phyloP scores from a whole-genome alignment of 345 rosid genomes.

The Populus nigra region DNA sequence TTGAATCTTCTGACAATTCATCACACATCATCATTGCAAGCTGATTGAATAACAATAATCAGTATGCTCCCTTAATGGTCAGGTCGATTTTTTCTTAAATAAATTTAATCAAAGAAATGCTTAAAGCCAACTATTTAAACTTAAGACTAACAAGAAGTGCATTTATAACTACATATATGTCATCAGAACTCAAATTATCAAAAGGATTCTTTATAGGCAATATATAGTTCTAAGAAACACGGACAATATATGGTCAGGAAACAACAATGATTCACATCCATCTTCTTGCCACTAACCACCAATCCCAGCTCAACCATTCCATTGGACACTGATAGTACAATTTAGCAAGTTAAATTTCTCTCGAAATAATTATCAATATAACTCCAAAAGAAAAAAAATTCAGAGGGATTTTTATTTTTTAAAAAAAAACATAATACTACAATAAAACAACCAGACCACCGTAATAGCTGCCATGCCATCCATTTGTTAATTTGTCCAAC shows the following conservation, averaged over 20 bases:
- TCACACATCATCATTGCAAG: constrained; percentile 96
- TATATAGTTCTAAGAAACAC: not conserved
- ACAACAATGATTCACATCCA: not conserved
- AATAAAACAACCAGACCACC: not conserved
- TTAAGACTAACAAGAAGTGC: not conserved
- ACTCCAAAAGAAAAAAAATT: not conserved
- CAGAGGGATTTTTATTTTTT: not conserved
- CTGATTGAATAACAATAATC: constrained; percentile 64
- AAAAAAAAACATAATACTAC: not conserved
- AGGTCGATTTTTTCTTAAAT: constrained; percentile 18
- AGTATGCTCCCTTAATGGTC: constrained; percentile 33
- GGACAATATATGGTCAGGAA: not conserved
- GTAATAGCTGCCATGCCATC: not conserved
- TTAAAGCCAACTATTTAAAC: not conserved
- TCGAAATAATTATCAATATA: not conserved
- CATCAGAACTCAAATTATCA: constrained; percentile 7
- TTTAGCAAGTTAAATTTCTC: not conserved
- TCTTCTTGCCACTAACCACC: not conserved
- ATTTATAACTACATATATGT: not conserved
- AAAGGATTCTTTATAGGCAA: not conserved
- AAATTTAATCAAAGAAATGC: constrained; percentile 6
- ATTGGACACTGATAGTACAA: not conserved
- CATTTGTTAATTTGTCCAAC: not conserved
- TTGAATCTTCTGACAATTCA: constrained; percentile 56
- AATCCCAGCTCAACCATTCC: not conserved